A percentile compares a stretch with the other conserved stretches of the same genome.
phyloP scores from a whole-genome alignment of 2,329 filamentous ascomycete genomes.

The Bipolaris sorokiniana region DNA sequence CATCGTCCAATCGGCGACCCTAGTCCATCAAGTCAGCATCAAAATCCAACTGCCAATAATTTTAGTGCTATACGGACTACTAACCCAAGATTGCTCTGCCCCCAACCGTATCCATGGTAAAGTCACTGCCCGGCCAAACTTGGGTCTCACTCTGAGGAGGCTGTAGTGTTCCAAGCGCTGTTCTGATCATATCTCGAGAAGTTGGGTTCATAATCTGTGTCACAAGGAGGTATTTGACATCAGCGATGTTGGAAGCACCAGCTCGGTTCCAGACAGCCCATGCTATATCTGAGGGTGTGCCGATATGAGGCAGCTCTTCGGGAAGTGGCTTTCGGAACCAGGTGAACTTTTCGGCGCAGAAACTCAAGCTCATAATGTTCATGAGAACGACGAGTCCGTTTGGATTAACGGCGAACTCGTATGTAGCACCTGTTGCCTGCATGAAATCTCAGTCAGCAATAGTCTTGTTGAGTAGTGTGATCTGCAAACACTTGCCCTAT shows the following conservation, averaged over 20 bases:
- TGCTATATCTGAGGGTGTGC: constrained; percentile 13
- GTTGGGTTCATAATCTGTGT: constrained; percentile 15
- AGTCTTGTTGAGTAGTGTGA: background rate
- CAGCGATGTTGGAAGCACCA: background rate
- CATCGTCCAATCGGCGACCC: constrained; percentile 19
- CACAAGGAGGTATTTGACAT: constrained; percentile 20
- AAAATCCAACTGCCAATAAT: background rate
- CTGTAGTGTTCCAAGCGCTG: constrained; percentile 2
- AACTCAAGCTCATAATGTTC: constrained; percentile 14
- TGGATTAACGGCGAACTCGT: constrained; percentile 15
- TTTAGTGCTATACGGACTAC: background rate
- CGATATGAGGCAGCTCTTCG: constrained; percentile 13
- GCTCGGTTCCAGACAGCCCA: constrained; percentile 24
- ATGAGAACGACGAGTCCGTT: constrained; percentile 8
- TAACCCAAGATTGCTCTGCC: constrained; percentile 15
- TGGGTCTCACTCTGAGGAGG: constrained; percentile 15
- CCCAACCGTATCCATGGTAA: constrained; percentile 2
- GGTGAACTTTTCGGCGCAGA: constrained; percentile 8
- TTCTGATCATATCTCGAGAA: constrained; percentile 5
- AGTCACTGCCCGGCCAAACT: constrained; percentile 18
- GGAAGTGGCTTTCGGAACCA: constrained; percentile 12
- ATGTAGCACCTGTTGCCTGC: constrained; percentile 14
- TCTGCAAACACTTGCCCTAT: background rate
- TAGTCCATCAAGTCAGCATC: background rate
- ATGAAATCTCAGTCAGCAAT: background rate